phyloP scores from a whole-genome alignment of 768 basidiomycete species.

The Leccinum sublutescens region DNA sequence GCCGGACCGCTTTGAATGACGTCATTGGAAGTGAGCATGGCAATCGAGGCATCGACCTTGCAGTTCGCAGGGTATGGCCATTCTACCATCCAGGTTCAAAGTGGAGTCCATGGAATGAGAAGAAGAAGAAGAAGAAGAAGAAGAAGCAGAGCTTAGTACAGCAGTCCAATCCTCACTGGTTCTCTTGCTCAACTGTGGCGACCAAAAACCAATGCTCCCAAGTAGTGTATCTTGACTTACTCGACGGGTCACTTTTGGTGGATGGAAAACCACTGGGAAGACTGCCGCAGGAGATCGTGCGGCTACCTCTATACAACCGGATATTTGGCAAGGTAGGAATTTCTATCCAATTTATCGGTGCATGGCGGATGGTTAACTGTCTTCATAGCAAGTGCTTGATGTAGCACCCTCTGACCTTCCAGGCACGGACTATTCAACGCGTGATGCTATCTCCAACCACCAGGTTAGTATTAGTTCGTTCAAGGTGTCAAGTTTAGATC shows the following conservation, averaged over 20 bases:
- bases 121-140: too few species aligned
- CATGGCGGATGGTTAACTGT: background rate
- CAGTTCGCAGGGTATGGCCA: background rate
- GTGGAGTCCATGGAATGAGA: background rate
- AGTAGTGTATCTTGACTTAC: constrained; percentile 20
- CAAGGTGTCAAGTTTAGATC: background rate
- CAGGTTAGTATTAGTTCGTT: constrained; percentile 10
- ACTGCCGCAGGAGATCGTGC: constrained; percentile 18
- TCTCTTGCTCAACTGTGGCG: constrained; percentile 15
- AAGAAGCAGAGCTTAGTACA: background rate
- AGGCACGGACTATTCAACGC: constrained; percentile 24
- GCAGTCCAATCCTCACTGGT: constrained; percentile 16
- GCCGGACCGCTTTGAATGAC: background rate
- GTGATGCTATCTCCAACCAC: constrained; percentile 15
- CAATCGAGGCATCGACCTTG: constrained; percentile 14
- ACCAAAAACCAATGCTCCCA: constrained; percentile 15
- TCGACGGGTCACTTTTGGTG: constrained; percentile 24
- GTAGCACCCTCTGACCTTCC: constrained; percentile 19
- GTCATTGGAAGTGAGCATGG: background rate
- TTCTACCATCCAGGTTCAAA: background rate
- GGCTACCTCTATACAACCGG: constrained; percentile 13
- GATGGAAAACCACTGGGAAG: constrained; percentile 25
- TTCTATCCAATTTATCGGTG: background rate
- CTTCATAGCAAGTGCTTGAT: constrained; percentile 15
- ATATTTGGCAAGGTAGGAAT: constrained; percentile 23